phyloP scores from a whole-genome alignment of 306 rosid genomes.

The Cucurbita pepo region DNA sequence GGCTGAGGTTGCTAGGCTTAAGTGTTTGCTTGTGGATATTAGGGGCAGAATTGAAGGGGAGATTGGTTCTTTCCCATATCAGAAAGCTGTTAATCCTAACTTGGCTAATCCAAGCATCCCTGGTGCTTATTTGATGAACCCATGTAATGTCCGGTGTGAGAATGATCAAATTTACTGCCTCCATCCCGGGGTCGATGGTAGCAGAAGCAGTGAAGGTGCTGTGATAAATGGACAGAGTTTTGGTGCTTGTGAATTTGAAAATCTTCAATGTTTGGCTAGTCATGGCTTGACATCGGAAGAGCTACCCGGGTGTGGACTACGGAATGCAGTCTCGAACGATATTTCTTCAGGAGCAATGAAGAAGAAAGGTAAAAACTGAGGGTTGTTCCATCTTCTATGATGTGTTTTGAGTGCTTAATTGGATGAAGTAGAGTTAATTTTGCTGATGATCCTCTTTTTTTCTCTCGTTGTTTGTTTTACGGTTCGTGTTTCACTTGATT shows the following conservation, averaged over 20 bases:
- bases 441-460: not conserved
- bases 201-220: constrained; percentile 24
- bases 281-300: constrained; percentile 44
- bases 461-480: not conserved
- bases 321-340: constrained; percentile 21
- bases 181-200: constrained; percentile 34
- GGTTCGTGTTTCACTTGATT: not conserved
- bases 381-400: not conserved
- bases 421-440: too few species aligned
- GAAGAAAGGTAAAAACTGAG: constrained; percentile 9
- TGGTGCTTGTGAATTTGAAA: constrained; percentile 73
- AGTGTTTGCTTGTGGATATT: constrained; percentile 87
- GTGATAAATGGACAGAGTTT: constrained; percentile 27
- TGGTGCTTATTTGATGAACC: constrained; percentile 52
- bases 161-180: constrained; percentile 55
- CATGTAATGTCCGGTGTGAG: constrained; percentile 72
- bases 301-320: constrained; percentile 33
- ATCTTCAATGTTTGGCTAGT: constrained; percentile 50
- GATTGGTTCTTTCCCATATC: constrained; percentile 83
- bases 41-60: constrained; percentile 98
- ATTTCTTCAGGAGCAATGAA: constrained; percentile 26
- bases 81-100: constrained; percentile 38
- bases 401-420: not conserved
- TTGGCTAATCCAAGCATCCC: constrained; percentile 2
- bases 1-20: constrained; percentile 74